A percentile compares a stretch with the other conserved stretches of the same genome.
Conservation (phyloP, 2,329 filamentous ascomycete genomes). For the Colletotrichum tropicale region DNA sequence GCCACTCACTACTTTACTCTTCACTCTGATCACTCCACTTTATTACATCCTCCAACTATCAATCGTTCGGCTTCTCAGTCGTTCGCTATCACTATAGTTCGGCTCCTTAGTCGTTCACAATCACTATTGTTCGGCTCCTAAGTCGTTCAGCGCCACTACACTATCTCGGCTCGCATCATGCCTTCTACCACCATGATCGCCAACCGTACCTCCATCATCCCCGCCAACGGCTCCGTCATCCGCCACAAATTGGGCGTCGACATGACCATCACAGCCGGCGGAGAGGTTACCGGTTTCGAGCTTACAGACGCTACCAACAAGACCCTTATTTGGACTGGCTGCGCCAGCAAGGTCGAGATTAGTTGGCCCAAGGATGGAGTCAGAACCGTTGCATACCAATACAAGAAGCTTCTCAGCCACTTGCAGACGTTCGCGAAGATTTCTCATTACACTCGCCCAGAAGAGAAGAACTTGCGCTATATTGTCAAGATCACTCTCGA, state of each 20-base stretch:
- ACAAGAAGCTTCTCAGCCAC: rapidly evolving
- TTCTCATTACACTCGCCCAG: rapidly evolving
- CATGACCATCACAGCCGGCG: neutral
- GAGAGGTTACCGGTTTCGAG: neutral
- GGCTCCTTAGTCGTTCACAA: too few relatives aligned
- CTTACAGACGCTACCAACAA: neutral
- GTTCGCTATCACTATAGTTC: too few relatives aligned
- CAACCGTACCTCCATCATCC: neutral
- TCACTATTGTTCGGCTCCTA: neutral
- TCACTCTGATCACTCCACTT: neutral
- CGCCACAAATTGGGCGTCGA: neutral
- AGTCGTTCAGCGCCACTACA: neutral
- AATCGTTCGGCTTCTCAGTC: too few relatives aligned
- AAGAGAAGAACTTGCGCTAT: rapidly evolving
- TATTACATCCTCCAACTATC: neutral
- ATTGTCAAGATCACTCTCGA: neutral
- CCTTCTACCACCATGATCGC: neutral
- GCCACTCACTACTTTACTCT: neutral
- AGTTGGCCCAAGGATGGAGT: rapidly evolving
- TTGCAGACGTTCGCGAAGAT: rapidly evolving
- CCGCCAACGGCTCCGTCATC: neutral
- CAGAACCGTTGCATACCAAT: neutral
- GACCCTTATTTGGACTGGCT: neutral
- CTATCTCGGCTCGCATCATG: neutral
- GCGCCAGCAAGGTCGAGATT: neutral